Evolutionary conservation across 495 filamentous ascomycete species (phyloP).

Genomic region (Tuber umbilicatum): DNA sequence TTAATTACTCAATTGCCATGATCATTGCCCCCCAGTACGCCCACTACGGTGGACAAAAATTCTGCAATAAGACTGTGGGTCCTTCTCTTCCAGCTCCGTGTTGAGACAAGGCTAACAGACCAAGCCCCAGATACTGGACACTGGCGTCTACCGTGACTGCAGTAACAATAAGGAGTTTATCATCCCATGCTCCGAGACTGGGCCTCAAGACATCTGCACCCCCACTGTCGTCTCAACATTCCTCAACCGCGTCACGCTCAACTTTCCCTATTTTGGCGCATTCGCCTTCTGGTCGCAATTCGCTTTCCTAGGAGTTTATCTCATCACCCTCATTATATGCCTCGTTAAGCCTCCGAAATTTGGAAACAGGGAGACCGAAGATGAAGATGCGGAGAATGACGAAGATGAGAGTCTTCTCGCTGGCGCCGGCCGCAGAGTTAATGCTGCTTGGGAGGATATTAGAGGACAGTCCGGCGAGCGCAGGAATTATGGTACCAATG

Average conservation of each 20-base stretch:
- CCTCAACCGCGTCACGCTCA: slow-evolving; percentile 85
- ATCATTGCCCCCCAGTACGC: slow-evolving; percentile 89
- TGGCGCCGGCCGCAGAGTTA: slow-evolving; percentile 68
- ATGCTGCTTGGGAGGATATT: slow-evolving; percentile 75
- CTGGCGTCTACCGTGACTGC: slow-evolving; percentile 53
- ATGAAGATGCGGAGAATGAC: slow-evolving; percentile 86
- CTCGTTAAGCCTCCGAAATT: slow-evolving; percentile 74
- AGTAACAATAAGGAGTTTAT: slow-evolving; percentile 62
- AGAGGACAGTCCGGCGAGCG: slow-evolving; percentile 23
- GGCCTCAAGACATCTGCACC: slow-evolving; percentile 73
- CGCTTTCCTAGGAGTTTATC: slow-evolving; percentile 74
- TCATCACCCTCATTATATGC: slow-evolving; percentile 66
- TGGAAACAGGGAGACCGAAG: slow-evolving; percentile 69
- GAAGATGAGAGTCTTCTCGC: slow-evolving; percentile 90
- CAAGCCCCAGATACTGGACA: slow-evolving; percentile 17
- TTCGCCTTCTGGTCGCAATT: slow-evolving; percentile 95
- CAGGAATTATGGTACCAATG: slow-evolving; percentile 21
- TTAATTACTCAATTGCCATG: slow-evolving; percentile 89
- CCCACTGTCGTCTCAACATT: slow-evolving; percentile 85
- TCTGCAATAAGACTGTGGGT: slow-evolving; percentile 58
- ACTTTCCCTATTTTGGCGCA: slow-evolving; percentile 93
- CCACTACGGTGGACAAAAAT: slow-evolving; percentile 89
- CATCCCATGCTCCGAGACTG: slow-evolving; percentile 69
- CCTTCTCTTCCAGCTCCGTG: neutral
- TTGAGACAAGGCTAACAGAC: slow-evolving; percentile 4